Base-by-base conservation (phyloP, 2,329 filamentous ascomycete genomes). In the Claviceps pusilla region DNA sequence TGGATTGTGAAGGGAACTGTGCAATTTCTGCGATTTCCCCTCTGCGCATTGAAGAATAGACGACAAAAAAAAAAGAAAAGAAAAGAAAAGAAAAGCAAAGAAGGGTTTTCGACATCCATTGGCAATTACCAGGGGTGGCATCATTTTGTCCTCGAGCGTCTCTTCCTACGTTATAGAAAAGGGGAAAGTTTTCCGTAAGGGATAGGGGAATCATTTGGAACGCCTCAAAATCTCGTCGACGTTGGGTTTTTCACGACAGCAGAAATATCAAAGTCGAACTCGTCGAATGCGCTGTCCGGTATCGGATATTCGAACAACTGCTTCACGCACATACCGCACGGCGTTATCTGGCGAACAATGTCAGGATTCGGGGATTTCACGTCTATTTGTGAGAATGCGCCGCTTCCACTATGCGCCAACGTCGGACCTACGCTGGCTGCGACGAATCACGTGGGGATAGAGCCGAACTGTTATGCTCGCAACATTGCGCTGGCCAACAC, bases 401-500 rank as follows among this genome's bases (percentile, higher is more conserved):
- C 89, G 58, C 76, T 98, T 60, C 93, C 93, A 56, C 73, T 97
- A 64, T 98, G 93, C 72, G 82, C 88, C 52, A 78, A 89, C 54
- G 80, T 98, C 61, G 93, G 93, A 19, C 79, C 84, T 48, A 80
- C 85, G 62, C 82, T 82, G 35, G 75, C 78, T 39, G 81, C 89
- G 59, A 78, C 81, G 28, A 79, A 76, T 60, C 77, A 79, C 55
- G 79, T 84, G 12, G 87, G 89, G 61, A 93, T 96, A 60, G 85
- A 95, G 68, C 83, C 93, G 55, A 81, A 83, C 65, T 98, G 93
- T 76, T 97, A 91, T 73, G 87, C 93, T 56, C 84, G 93, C 56
- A 94, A 93, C 64, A 91, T 98, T 69, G 90, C 96, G 71, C 72
- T 97, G 61, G 93, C 90, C 61, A 98, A 98, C 73, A 98, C 93